Conservation (phyloP, 2,329 filamentous ascomycete genomes). For the Endocalyx cinctus region DNA sequence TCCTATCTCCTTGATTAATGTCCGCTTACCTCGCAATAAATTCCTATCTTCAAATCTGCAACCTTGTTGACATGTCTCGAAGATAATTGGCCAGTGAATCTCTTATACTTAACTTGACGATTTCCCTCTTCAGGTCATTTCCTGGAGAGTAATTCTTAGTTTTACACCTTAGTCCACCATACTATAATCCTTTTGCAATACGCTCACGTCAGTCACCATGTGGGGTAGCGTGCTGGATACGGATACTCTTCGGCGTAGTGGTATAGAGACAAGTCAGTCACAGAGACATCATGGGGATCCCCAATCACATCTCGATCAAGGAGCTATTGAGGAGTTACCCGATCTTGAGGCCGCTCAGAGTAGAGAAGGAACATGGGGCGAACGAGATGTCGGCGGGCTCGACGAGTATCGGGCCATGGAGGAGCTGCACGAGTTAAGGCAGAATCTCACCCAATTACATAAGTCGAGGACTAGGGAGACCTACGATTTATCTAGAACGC, state of each 20-base stretch:
- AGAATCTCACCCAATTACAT: constrained; percentile 30
- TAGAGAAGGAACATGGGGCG: constrained; percentile 32
- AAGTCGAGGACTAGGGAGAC: constrained; percentile 30
- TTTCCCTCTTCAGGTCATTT: too few relatives aligned
- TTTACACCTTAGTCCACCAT: too few relatives aligned
- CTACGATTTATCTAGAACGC: constrained; percentile 18
- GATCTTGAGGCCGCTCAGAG: constrained; percentile 3
- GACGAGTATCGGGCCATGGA: constrained; percentile 29
- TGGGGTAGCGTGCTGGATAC: constrained; percentile 27
- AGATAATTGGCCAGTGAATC: too few relatives aligned
- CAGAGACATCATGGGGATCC: constrained; percentile 19
- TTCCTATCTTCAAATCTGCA: too few relatives aligned
- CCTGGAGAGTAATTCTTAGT: too few relatives aligned
- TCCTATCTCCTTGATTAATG: too few relatives aligned
- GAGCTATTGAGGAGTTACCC: constrained; percentile 9
- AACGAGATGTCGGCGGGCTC: constrained; percentile 30
- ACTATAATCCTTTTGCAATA: too few relatives aligned
- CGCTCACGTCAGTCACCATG: too few relatives aligned
- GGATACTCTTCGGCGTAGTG: constrained; percentile 27
- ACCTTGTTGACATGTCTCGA: too few relatives aligned
- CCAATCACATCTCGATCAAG: too few relatives aligned
- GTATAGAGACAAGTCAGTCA: constrained; percentile 21
- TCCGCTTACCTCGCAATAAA: too few relatives aligned
- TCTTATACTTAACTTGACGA: too few relatives aligned
- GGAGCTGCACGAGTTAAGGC: constrained; percentile 31